A percentile compares a stretch with the other conserved stretches of the same genome.
phyloP scores from a whole-genome alignment of 2,329 filamentous ascomycete genomes.

The Ramularia endophylla region DNA sequence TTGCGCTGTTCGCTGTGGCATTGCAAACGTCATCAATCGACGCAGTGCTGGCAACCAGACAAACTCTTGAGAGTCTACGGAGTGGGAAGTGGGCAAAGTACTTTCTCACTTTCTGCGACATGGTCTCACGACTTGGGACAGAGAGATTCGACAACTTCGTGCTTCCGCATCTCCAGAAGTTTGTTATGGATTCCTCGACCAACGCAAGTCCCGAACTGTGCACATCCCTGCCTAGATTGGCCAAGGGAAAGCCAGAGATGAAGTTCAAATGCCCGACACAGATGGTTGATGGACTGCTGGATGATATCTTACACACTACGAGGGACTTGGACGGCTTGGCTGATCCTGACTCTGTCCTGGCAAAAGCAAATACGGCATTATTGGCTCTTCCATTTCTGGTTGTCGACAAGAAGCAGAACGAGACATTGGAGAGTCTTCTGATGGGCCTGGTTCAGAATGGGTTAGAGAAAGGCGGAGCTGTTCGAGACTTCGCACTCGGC shows the following conservation, averaged over 20 bases:
- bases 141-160: conserved; percentile 75
- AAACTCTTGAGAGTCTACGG: conserved; percentile 58
- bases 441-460: conserved; percentile 11
- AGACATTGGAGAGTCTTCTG: conserved; percentile 5
- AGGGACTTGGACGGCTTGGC: not conserved
- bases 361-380: conserved; percentile 13
- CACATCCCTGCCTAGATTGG: conserved; percentile 11
- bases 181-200: conserved; percentile 57
- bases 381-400: conserved; percentile 15
- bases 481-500: conserved; percentile 17
- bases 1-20: conserved; percentile 53
- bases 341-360: conserved; percentile 3
- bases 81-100: conserved; percentile 60
- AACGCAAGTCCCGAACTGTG: conserved; percentile 5
- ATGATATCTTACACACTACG: not conserved
- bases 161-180: conserved; percentile 76
- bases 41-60: conserved; percentile 64
- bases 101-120: conserved; percentile 82
- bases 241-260: conserved; percentile 5
- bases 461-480: conserved; percentile 2
- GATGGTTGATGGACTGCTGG: conserved; percentile 1
- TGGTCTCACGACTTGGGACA: conserved; percentile 66
- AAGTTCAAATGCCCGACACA: conserved; percentile 8
- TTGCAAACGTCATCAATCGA: conserved; percentile 76
- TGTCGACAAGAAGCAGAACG: conserved; percentile 5